Evolutionary conservation across 176 grass and related monocot species (phyloP).

Genomic region (Aegilops umbellulata): DNA sequence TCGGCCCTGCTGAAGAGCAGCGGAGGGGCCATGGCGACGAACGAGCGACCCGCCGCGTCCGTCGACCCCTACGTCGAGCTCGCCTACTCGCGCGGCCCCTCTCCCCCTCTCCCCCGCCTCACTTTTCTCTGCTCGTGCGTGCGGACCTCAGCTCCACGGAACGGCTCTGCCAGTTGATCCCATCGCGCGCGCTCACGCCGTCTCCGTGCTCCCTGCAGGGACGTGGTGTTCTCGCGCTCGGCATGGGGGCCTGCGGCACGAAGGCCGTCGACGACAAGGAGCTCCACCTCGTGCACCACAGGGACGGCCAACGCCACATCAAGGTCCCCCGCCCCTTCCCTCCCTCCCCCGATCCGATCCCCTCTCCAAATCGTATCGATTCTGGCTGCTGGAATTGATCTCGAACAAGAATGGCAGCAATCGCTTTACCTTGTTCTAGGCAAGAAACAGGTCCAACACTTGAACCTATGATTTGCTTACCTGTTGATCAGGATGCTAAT

Average conservation of each 20-base stretch:
- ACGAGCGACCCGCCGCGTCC: neutral
- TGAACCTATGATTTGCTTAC: too few species aligned
- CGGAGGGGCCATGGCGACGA: constrained; percentile 48
- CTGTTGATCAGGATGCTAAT: too few species aligned
- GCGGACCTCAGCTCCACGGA: neutral
- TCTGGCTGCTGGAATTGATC: too few species aligned
- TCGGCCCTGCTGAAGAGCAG: too few species aligned
- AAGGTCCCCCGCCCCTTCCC: constrained; percentile 54
- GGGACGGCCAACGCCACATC: constrained; percentile 65
- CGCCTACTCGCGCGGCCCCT: constrained; percentile 33
- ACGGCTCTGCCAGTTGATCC: neutral
- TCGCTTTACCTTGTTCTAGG: too few species aligned
- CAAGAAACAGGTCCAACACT: too few species aligned
- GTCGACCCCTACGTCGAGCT: constrained; percentile 62
- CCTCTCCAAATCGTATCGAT: too few species aligned
- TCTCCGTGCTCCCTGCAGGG: constrained; percentile 47
- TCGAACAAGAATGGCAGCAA: too few species aligned
- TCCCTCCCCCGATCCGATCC: neutral
- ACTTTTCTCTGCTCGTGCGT: constrained; percentile 29
- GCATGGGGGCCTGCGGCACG: constrained; percentile 64
- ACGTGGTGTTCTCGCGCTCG: constrained; percentile 77
- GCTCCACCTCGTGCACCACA: constrained; percentile 76
- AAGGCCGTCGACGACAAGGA: constrained; percentile 93
- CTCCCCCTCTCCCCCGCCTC: neutral
- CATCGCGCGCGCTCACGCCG: constrained; percentile 2